Evolutionary conservation across 257 asterid genomes (phyloP), one percentile per base, ranked within the genome.

Genomic region (Anisodus acutangulus): DNA sequence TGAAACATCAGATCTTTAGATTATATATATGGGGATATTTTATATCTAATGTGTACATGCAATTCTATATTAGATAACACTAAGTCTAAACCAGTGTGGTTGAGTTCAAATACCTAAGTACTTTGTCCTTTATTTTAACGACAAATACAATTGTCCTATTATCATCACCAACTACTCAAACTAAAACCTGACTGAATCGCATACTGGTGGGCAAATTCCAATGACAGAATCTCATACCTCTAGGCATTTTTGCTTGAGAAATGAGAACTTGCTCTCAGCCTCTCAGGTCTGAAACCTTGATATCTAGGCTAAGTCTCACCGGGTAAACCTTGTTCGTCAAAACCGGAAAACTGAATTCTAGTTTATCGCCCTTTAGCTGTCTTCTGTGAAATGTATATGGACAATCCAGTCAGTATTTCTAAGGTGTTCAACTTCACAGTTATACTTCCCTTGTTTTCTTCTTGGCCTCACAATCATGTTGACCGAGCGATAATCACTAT

Each of bases 201-300:
- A 26, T 49, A 74, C 49, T 72, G 60, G 60, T 13, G 26, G 60
- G 41, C 7, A 26, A 26, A 51, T 51, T 26, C 81, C 63, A 51
- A 26, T 11, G 4, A 26, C 45, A 22, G 59, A 15, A 72, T 72
- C 41, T 12, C 59, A 47, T 72, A 4, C n/a, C 60, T 49, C 60
- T 22, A 5, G 60, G 60, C 43, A 74, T 49, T 72, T 47, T 11
- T 4, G 49, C 10, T 74, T 49, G 43, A 47, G 22, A 22, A 49
- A 62, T 49, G 43, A 47, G 22, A 22, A 49, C 81, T 72, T 74
- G 81, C 53, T 71, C 39, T 71, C 60, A 49, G 60, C 43, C 59
- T 72, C 57, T 4, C 19, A 3, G 19, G 41, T 19, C 16, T 11
- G 35, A 31, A 5, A 47, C 60, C 2, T 5, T 74, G 57, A 74